Evolutionary conservation across 192 early-diverging fungal species (phyloP), one percentile per base, ranked within the genome.

Genomic region (Coemansia sp.): DNA sequence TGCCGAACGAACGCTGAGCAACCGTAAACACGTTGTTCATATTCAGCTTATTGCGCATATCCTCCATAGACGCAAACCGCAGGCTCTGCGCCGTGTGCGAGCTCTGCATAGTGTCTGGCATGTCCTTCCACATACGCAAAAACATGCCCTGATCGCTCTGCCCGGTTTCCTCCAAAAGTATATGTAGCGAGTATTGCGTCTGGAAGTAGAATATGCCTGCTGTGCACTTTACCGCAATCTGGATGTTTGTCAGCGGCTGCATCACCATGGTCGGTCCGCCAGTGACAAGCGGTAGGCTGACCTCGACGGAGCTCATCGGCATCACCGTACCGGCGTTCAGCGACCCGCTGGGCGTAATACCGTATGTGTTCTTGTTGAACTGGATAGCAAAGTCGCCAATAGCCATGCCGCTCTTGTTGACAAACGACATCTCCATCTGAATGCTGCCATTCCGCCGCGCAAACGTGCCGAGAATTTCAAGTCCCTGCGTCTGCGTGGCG

Each of bases 331-430:
- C 72, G 13, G 85, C 73, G 17, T 72, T 68, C 6, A 91, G 78
- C 5, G 83, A 67, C 9, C 75, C 44, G 17, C 74, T 72, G 19
- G 90, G 88, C 61, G 75, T 74, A 4, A 93, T 48, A 5, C 88
- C 88, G 53, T 84, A 91, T 7, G 86, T 90, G 80, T 93, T 93
- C 67, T 90, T 90, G 86, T 93, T 93, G 82, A 93, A 91, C 68
- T 90, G 88, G 22, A 93, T 90, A 0, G 89, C 91, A 82, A 89
- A 88, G 69, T 88, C 87, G 20, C 74, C 70, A 40, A 93, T 69
- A 2, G 87, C 39, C 42, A 79, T 68, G 9, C 61, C 22, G 40
- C 79, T 72, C 46, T 75, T 80, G 82, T 93, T 93, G 20, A 69
- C 56, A 71, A 92, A 85, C 40, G 72, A 68, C 69, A 93, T 56